Percentiles rank a stretch among this genome's conserved stretches.
Conservation (phyloP, 179 eudicot genomes). For the Pouteria campechiana region DNA sequence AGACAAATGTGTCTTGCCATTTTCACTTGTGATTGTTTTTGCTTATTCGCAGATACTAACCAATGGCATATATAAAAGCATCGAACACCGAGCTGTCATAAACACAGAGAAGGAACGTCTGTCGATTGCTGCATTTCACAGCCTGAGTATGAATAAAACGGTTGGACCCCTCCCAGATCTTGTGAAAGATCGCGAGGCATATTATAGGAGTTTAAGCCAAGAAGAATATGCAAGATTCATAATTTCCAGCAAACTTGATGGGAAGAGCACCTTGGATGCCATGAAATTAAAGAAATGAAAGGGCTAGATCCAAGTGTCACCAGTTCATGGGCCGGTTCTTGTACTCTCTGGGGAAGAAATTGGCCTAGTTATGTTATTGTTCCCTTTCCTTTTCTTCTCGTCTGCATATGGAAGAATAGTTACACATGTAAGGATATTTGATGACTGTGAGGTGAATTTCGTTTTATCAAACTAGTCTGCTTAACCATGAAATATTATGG, state of each 20-base stretch:
- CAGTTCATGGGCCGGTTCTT: too few relatives aligned
- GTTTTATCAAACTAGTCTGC: too few relatives aligned
- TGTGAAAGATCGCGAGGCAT: constrained; percentile 1
- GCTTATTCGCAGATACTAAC: constrained; percentile 13
- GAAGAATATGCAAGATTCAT: constrained; percentile 11
- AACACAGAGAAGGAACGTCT: constrained; percentile 16
- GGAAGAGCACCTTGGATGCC: constrained; percentile 17
- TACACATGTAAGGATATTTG: too few relatives aligned
- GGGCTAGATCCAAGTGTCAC: too few relatives aligned
- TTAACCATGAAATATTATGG: too few relatives aligned
- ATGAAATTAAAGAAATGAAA: constrained; percentile 3
- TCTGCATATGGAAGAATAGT: too few relatives aligned
- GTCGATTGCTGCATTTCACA: constrained; percentile 24
- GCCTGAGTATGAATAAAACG: constrained; percentile 3
- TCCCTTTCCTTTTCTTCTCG: too few relatives aligned
- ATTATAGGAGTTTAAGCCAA: constrained; percentile 11
- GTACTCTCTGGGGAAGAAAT: too few relatives aligned
- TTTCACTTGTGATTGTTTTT: background rate
- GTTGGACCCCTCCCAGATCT: constrained; percentile 17
- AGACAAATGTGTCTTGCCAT: too few relatives aligned
- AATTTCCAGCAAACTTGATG: constrained; percentile 17
- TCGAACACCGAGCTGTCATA: constrained; percentile 29
- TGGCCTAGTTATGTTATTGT: too few relatives aligned
- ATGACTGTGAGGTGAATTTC: too few relatives aligned
- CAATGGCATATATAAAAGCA: constrained; percentile 24